Evolutionary conservation across 2,329 filamentous ascomycete species (phyloP), one percentile per base, ranked within the genome.

Genomic region (Cordyceps tenuipes): DNA sequence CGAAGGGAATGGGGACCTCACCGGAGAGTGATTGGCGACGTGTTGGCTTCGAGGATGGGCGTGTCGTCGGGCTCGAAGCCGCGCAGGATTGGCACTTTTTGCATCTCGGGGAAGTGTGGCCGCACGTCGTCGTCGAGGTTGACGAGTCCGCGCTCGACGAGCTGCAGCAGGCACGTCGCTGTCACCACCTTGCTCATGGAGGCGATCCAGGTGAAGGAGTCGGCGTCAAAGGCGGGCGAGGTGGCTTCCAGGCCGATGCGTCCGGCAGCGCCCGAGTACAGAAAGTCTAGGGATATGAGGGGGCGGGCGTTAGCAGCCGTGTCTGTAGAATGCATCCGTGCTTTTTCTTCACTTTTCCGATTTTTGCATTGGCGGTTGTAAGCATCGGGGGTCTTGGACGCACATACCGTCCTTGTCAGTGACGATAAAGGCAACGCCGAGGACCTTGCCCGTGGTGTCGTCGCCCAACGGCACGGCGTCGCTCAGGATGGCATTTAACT

Each of bases 171-270:
- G 52, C 67, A 68, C 0, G 70, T 70, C 5, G 68, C 65, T 0
- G 75, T 75, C 49, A 74, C 63, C n/a, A 78, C 66, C 65, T 79
- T 78, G 61, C 75, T 77, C 65, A 76, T 61, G n/a, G 76, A 78
- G 9, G 75, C 76, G 13, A 72, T 66, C 66, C 68, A 75, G 21
- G 69, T 68, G 49, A 77, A 71, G 1, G 75, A 69, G 44, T 69
- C 62, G 1, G 63, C 53, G 2, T 62, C 63, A 65, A 75, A 79
- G 0, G 64, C 60, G 0, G 64, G 60, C 1, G 75, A 70, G 6
- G 48, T 19, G 23, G 55, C 23, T 17, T 69, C 63, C n/a, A 74
- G 63, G 44, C 64, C 68, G 41, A 68, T 68, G 7, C 73, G 71
- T 5, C 76, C 76, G 2, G 74, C 69, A 0, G 72, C 66, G 47